Percentiles rank a stretch among this genome's conserved stretches.
Evolutionary conservation across 2,329 filamentous ascomycete genomes (phyloP).

Genomic region (Cytospora schulzeri): DNA sequence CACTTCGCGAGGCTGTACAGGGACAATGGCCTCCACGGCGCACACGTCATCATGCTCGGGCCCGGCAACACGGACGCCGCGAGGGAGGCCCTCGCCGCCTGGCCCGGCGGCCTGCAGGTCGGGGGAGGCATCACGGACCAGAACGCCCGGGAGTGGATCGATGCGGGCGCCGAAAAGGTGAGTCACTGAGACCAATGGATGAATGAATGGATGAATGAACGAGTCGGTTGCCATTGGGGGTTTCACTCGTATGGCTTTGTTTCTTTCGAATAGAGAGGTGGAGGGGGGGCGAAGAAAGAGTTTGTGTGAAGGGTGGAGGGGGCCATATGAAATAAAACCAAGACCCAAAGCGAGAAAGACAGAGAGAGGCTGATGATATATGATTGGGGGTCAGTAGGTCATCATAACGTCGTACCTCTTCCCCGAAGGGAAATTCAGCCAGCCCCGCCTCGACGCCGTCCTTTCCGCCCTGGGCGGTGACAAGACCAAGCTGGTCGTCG

Average conservation of each 20-base stretch:
- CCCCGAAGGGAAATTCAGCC: conserved; percentile 78
- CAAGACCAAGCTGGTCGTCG: conserved; percentile 83
- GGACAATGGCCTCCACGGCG: conserved; percentile 71
- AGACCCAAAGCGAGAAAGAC: background rate
- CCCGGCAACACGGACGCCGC: conserved; percentile 83
- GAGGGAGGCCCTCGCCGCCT: conserved; percentile 72
- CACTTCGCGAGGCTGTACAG: conserved; percentile 84
- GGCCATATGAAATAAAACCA: background rate
- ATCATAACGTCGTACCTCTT: conserved; percentile 97
- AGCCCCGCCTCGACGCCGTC: conserved; percentile 73
- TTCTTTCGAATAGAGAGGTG: no score
- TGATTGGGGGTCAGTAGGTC: conserved; percentile 62
- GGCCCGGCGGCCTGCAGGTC: conserved; percentile 81
- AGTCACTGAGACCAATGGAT: conserved; percentile 24
- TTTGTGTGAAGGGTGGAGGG: background rate
- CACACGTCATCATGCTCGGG: conserved; percentile 96
- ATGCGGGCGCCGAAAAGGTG: conserved; percentile 87
- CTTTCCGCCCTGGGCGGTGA: conserved; percentile 73
- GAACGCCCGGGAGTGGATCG: conserved; percentile 87
- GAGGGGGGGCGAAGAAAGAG: background rate
- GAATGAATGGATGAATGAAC: no score
- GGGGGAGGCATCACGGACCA: conserved; percentile 89
- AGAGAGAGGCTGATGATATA: background rate
- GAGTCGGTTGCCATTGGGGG: no score
- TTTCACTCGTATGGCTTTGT: no score